Base-by-base conservation (phyloP, 23 red algal species). In the Gracilaria caudata region DNA sequence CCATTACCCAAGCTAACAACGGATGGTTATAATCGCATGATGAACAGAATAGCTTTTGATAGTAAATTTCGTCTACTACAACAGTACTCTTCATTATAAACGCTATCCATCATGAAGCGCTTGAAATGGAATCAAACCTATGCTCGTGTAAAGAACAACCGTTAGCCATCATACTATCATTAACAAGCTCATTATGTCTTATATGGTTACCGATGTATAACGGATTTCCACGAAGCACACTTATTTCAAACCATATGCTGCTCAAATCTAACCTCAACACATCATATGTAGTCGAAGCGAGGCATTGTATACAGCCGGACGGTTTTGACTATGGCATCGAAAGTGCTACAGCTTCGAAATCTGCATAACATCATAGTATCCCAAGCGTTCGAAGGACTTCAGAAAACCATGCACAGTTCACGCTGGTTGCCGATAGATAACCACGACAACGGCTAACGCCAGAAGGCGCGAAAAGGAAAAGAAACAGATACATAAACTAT, bases 21-120 rank as follows among this genome's bases (percentile, higher is more conserved):
- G n/a, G n/a, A 64, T 21, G 58, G 4, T 32, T 32, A 32, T 45
- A n/a, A n/a, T n/a, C n/a, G n/a, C n/a, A 45, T 64, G 23, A 32
- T 64, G 12, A 8, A 64, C 7, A 64, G 24, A 64, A 64, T 32
- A 64, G 58, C 58, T 32, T 32, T 32, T 64, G 58, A 21, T 32
- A 64, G 58, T 4, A n/a, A n/a, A n/a, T n/a, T n/a, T n/a, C n/a
- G n/a, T 36, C 61, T 66, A 66, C 61, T 66, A 66, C 32, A 66
- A 66, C 61, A 30, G 30, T 17, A 25, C 61, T 37, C 29, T 37
- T 30, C 61, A 66, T 29, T 25, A 64, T 32, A 32, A 9, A 66
- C 14, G 61, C 13, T 35, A 33, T 33, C 61, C 8, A 30, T 66
- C 61, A 35, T 36, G 1, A 66, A 36, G 30, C 61, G 14, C 61